Conservation (phyloP, 192 early-diverging fungal genomes). For the Allomyces macrogynus region DNA sequence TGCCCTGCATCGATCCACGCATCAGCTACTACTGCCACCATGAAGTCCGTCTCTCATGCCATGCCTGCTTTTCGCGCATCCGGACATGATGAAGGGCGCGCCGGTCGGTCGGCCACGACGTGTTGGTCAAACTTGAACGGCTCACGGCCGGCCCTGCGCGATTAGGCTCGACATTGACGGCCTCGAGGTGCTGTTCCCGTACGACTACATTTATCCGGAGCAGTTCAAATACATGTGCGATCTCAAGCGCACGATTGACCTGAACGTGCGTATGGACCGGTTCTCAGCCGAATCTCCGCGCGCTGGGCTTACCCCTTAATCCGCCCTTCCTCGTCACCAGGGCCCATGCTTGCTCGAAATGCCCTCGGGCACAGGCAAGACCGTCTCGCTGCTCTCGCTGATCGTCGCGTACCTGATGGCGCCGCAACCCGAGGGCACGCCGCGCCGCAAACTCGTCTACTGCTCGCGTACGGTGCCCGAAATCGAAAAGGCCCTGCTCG, state of each 20-base stretch:
- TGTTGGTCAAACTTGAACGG: too few species aligned
- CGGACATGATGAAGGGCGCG: too few species aligned
- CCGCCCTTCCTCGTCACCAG: conserved; percentile 12
- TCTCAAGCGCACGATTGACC: conserved; percentile 84
- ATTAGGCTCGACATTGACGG: conserved; percentile 45
- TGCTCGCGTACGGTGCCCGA: conserved; percentile 99
- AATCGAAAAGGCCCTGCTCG: conserved; percentile 94
- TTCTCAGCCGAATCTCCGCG: background rate
- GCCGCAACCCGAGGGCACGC: conserved; percentile 6
- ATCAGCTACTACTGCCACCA: too few species aligned
- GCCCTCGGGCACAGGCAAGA: conserved; percentile 99
- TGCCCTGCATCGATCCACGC: too few species aligned
- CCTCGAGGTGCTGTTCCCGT: conserved; percentile 90
- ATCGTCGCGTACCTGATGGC: conserved; percentile 92
- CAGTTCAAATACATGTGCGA: conserved; percentile 97
- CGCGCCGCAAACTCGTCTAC: conserved; percentile 76
- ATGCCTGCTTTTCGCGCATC: too few species aligned
- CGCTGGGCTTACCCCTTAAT: background rate
- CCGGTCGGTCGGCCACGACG: too few species aligned
- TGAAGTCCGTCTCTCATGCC: too few species aligned
- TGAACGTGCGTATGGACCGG: conserved; percentile 27
- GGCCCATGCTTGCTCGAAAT: conserved; percentile 96
- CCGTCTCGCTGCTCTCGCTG: conserved; percentile 79
- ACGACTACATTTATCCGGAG: conserved; percentile 98
- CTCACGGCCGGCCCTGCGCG: too few species aligned